phyloP scores from a whole-genome alignment of 2,329 filamentous ascomycete species.

The Clarireedia sp. region DNA sequence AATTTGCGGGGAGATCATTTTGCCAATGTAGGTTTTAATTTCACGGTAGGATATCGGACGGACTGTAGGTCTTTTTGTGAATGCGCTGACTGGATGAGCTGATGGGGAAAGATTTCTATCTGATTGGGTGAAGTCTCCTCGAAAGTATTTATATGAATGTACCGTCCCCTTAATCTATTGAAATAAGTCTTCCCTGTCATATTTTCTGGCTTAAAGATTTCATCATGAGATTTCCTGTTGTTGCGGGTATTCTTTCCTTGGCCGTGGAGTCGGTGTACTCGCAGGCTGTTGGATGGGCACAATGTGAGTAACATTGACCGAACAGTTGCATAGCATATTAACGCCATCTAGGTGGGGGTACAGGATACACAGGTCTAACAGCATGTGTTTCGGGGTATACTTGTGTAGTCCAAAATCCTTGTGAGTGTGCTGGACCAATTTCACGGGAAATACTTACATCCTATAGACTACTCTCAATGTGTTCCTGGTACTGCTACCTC shows the following conservation, averaged over 20 bases:
- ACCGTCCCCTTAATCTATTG: neutral
- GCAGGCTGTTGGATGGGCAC: conserved; percentile 1
- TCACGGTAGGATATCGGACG: neutral
- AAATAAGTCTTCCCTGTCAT: neutral
- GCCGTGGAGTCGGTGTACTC: conserved; percentile 6
- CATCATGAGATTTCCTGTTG: neutral
- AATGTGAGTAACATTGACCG: conserved; percentile 2
- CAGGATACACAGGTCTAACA: conserved; percentile 1
- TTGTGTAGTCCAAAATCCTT: conserved; percentile 6
- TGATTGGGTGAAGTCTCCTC: neutral
- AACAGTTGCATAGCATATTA: neutral
- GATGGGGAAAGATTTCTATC: neutral
- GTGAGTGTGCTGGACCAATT: neutral
- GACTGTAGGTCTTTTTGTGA: neutral
- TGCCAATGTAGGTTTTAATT: neutral
- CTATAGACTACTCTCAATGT: conserved; percentile 12
- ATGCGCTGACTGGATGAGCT: neutral
- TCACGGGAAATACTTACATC: neutral
- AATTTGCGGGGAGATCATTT: neutral
- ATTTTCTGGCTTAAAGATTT: neutral
- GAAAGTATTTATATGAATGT: neutral
- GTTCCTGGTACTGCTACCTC: conserved; percentile 3
- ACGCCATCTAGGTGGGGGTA: conserved; percentile 1
- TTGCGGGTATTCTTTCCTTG: neutral
- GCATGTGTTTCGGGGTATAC: conserved; percentile 6